phyloP scores from a whole-genome alignment of 2,329 filamentous ascomycete species.

The Huntiella abstrusa region DNA sequence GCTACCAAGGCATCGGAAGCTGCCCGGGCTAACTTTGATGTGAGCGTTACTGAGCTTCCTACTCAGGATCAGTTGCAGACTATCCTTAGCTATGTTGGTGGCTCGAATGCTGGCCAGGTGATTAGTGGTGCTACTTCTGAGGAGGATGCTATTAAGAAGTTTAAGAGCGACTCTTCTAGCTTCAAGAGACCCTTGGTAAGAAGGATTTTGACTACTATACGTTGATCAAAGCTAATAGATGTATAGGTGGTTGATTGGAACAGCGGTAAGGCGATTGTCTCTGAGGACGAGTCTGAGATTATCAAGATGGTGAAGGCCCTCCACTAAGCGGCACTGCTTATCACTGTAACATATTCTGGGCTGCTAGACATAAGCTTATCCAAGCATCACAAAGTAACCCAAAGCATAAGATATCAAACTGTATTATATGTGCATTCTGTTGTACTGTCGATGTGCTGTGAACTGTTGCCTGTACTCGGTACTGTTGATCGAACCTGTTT shows the following conservation, averaged over 20 bases:
- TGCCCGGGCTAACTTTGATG: slow-evolving; percentile 55
- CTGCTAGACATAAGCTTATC: no score
- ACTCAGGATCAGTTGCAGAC: slow-evolving; percentile 68
- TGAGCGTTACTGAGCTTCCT: slow-evolving; percentile 68
- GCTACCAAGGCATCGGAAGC: slow-evolving; percentile 15
- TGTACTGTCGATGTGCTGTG: slow-evolving; percentile 1
- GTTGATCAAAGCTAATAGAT: slow-evolving; percentile 14
- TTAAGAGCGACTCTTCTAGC: slow-evolving; percentile 47
- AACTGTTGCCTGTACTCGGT: no score
- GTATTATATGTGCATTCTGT: neutral
- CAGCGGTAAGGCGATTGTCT: slow-evolving; percentile 62
- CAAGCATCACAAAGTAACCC: neutral
- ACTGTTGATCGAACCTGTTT: neutral
- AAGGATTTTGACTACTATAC: neutral
- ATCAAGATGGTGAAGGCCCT: slow-evolving; percentile 54
- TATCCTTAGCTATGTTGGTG: slow-evolving; percentile 66
- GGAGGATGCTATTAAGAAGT: slow-evolving; percentile 60
- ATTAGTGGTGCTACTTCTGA: slow-evolving; percentile 56
- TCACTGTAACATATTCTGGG: neutral
- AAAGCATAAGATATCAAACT: neutral
- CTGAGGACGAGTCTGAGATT: slow-evolving; percentile 76
- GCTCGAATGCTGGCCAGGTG: slow-evolving; percentile 37
- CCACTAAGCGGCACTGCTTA: slow-evolving; percentile 2
- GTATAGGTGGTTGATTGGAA: slow-evolving; percentile 69
- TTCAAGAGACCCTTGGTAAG: slow-evolving; percentile 61